Conservation (phyloP, 768 basidiomycete species). For the Auricularia heimuer region DNA sequence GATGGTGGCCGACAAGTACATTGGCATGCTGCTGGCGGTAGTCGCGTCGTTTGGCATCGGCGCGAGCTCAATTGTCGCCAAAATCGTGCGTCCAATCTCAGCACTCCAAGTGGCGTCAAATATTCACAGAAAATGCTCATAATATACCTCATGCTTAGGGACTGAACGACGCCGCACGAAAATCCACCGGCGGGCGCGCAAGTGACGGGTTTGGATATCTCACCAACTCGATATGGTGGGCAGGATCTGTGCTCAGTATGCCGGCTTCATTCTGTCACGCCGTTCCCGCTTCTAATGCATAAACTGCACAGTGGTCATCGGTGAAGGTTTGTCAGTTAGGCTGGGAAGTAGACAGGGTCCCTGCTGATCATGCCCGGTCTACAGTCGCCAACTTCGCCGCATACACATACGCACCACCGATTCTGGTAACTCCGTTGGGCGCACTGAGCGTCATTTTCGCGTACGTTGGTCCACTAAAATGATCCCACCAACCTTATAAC, state of each 20-base stretch:
- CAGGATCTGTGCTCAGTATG: slow-evolving; percentile 35
- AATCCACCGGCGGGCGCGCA: slow-evolving; percentile 11
- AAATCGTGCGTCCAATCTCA: slow-evolving; percentile 26
- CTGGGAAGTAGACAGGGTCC: not conserved
- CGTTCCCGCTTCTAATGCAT: not conserved
- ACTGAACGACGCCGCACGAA: slow-evolving; percentile 29
- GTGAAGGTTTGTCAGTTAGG: slow-evolving; percentile 26
- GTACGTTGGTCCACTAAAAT: slow-evolving; percentile 14
- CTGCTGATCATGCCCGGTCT: not conserved
- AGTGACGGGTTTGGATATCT: slow-evolving; percentile 32
- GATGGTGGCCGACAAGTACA: slow-evolving; percentile 30
- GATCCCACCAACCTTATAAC: not conserved
- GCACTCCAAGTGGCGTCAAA: not conserved
- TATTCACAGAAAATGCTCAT: not conserved
- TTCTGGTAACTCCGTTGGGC: slow-evolving; percentile 38
- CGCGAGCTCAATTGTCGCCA: slow-evolving; percentile 40
- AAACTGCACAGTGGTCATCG: slow-evolving; percentile 28
- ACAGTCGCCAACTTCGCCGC: slow-evolving; percentile 39
- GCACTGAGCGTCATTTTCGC: slow-evolving; percentile 39
- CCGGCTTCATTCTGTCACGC: not conserved
- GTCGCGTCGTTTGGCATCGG: slow-evolving; percentile 31
- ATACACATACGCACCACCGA: slow-evolving; percentile 39
- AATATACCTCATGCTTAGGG: slow-evolving; percentile 20
- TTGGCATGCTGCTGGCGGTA: slow-evolving; percentile 35
- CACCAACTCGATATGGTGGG: slow-evolving; percentile 39